phyloP scores from a whole-genome alignment of 2,329 filamentous ascomycete genomes.

The Cyanodermella asteris region DNA sequence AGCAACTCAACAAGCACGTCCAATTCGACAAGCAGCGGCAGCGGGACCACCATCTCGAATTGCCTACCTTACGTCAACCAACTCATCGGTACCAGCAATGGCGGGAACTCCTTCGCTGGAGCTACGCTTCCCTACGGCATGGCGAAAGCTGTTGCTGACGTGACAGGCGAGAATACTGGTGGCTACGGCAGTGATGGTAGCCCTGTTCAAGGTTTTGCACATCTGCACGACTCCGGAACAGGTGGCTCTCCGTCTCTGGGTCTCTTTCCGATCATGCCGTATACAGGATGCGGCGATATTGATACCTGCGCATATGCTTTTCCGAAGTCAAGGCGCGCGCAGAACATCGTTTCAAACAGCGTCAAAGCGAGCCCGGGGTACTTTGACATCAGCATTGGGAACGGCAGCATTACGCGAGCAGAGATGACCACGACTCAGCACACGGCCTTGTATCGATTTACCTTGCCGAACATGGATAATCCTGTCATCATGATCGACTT shows the following conservation, averaged over 20 bases:
- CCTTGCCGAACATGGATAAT: slow-evolving; percentile 26
- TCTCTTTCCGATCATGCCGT: slow-evolving; percentile 52
- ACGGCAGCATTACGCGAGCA: slow-evolving; percentile 33
- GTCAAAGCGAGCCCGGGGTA: slow-evolving; percentile 41
- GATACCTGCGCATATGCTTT: slow-evolving; percentile 41
- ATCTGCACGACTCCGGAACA: slow-evolving; percentile 31
- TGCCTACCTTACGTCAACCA: slow-evolving; percentile 28
- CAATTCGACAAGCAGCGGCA: too few species aligned
- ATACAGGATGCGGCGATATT: slow-evolving; percentile 36
- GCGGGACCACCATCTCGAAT: too few species aligned
- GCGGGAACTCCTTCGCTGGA: too few species aligned
- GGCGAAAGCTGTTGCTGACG: slow-evolving; percentile 34
- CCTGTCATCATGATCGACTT: slow-evolving; percentile 46
- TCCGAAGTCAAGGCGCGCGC: slow-evolving; percentile 28
- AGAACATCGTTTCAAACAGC: slow-evolving; percentile 25
- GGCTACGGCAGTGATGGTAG: slow-evolving; percentile 32
- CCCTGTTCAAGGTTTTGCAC: slow-evolving; percentile 28
- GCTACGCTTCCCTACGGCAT: too few species aligned
- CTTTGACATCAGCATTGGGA: slow-evolving; percentile 39
- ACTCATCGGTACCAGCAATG: slow-evolving; percentile 33
- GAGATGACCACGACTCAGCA: slow-evolving; percentile 50
- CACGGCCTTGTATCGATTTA: slow-evolving; percentile 43
- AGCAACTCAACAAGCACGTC: too few species aligned
- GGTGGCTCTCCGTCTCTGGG: slow-evolving; percentile 39
- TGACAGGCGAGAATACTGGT: slow-evolving; percentile 30